A percentile compares a stretch with the other conserved stretches of the same genome.
These are phyloP conservation scores for Penicillium coprophilum DNA, from an alignment of 495 filamentous ascomycete species.

Conservation along the genomic window DNA sequence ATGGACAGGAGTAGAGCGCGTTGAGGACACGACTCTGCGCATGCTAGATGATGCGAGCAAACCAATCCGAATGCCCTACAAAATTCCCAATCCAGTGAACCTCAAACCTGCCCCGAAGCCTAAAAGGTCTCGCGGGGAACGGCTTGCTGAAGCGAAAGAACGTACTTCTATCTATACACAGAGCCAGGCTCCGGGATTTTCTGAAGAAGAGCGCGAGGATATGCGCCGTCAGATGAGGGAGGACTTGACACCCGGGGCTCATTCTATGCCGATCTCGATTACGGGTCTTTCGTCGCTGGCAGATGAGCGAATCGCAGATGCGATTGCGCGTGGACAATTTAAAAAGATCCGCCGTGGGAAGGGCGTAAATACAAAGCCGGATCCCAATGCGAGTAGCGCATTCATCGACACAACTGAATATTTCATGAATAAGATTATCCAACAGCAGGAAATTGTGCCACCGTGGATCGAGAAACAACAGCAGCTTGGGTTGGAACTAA, in stretches of 20 bases:
- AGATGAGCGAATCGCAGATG: constrained; percentile 92
- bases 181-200: constrained; percentile 57
- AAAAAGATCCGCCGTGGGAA: constrained; percentile 82
- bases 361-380: constrained; percentile 64
- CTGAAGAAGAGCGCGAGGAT: constrained; percentile 67
- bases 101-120: constrained; percentile 55
- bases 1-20: constrained; percentile 76
- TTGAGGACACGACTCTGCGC: constrained; percentile 73
- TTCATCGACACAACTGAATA: constrained; percentile 97
- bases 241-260: constrained; percentile 69
- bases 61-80: constrained; percentile 56
- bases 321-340: constrained; percentile 89
- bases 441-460: constrained; percentile 71
- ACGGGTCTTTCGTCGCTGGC: constrained; percentile 79
- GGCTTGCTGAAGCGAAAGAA: constrained; percentile 77
- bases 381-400: constrained; percentile 79
- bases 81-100: constrained; percentile 60
- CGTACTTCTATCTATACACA: constrained; percentile 69
- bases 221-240: constrained; percentile 73
- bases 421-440: constrained; percentile 98
- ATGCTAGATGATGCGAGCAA: constrained; percentile 88
- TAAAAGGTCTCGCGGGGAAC: constrained; percentile 50
- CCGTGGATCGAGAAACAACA: constrained; percentile 95
- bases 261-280: constrained; percentile 74
- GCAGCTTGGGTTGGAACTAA: constrained; percentile 69